A percentile compares a stretch with the other conserved stretches of the same genome.
Conservation (phyloP, 805 yeast genomes). For the Ogataea nitratoaversa region DNA sequence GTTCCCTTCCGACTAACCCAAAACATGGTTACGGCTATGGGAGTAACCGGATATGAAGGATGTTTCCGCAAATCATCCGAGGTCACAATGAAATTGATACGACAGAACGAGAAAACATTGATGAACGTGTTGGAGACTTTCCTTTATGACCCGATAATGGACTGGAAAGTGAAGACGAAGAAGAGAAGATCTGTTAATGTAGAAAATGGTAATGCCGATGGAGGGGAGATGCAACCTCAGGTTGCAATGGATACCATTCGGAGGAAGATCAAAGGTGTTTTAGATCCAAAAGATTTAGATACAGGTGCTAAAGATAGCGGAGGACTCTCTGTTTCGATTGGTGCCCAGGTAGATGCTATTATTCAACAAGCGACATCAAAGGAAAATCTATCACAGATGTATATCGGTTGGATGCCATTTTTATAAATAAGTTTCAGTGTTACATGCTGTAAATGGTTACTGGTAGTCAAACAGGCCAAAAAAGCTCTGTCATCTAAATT, state of each 20-base stretch:
- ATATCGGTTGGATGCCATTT: slow-evolving; percentile 88
- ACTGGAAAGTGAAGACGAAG: slow-evolving; percentile 48
- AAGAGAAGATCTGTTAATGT: slow-evolving; percentile 31
- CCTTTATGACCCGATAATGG: slow-evolving; percentile 86
- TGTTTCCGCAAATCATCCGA: slow-evolving; percentile 82
- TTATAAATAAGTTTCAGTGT: slow-evolving; percentile 32
- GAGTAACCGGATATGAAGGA: slow-evolving; percentile 87
- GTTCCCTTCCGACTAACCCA: slow-evolving; percentile 93
- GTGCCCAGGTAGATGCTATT: slow-evolving; percentile 88
- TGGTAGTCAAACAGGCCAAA: no score
- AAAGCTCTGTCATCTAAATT: no score
- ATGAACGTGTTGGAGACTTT: slow-evolving; percentile 92
- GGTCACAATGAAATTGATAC: slow-evolving; percentile 66
- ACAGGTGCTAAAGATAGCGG: slow-evolving; percentile 33
- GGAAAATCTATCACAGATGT: slow-evolving; percentile 78
- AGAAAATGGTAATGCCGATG: slow-evolving; percentile 4
- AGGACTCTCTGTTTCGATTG: slow-evolving; percentile 81
- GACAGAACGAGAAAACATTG: slow-evolving; percentile 76
- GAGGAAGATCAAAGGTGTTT: slow-evolving; percentile 77
- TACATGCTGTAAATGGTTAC: not conserved
- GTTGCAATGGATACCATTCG: slow-evolving; percentile 69
- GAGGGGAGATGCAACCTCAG: slow-evolving; percentile 45
- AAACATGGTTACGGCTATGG: slow-evolving; percentile 82
- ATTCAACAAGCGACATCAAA: slow-evolving; percentile 76
- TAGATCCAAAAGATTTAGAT: slow-evolving; percentile 55